Conservation (phyloP, 768 basidiomycete species). For the Tylopilus intermedius region DNA sequence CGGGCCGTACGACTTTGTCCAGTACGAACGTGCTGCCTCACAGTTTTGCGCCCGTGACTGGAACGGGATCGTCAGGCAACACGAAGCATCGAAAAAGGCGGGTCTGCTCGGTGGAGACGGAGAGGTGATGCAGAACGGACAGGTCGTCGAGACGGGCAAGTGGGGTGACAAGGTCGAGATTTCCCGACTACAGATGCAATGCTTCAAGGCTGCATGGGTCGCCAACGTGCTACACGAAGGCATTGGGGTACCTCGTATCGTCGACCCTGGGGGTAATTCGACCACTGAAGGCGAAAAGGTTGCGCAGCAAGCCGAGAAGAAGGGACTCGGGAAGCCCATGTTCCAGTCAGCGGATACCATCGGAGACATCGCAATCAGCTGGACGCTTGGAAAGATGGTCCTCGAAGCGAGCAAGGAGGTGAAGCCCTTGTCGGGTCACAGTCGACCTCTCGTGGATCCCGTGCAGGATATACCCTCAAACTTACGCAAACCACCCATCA, state of each 20-base stretch:
- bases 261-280: slow-evolving; percentile 77
- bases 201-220: slow-evolving; percentile 99
- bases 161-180: slow-evolving; percentile 77
- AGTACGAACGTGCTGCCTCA: slow-evolving; percentile 90
- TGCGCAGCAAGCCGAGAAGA: slow-evolving; percentile 68
- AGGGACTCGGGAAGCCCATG: slow-evolving; percentile 75
- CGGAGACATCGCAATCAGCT: slow-evolving; percentile 88
- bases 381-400: slow-evolving; percentile 99
- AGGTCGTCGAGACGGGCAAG: slow-evolving; percentile 57
- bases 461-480: slow-evolving; percentile 58
- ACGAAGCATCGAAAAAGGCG: slow-evolving; percentile 49
- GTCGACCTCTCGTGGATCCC: slow-evolving; percentile 66
- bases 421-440: slow-evolving; percentile 40
- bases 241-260: slow-evolving; percentile 87
- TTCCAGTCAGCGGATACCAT: slow-evolving; percentile 95
- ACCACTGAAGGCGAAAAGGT: slow-evolving; percentile 69
- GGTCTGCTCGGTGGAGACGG: slow-evolving; percentile 55
- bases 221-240: slow-evolving; percentile 95
- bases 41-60: slow-evolving; percentile 80
- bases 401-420: slow-evolving; percentile 92
- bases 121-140: slow-evolving; percentile 55
- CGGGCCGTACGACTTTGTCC: slow-evolving; percentile 92
- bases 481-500: slow-evolving; percentile 44
- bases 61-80: slow-evolving; percentile 66
- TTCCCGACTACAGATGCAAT: slow-evolving; percentile 90